Evolutionary conservation across 805 yeast genomes (phyloP).

Genomic region (Kuraishia molischiana): DNA sequence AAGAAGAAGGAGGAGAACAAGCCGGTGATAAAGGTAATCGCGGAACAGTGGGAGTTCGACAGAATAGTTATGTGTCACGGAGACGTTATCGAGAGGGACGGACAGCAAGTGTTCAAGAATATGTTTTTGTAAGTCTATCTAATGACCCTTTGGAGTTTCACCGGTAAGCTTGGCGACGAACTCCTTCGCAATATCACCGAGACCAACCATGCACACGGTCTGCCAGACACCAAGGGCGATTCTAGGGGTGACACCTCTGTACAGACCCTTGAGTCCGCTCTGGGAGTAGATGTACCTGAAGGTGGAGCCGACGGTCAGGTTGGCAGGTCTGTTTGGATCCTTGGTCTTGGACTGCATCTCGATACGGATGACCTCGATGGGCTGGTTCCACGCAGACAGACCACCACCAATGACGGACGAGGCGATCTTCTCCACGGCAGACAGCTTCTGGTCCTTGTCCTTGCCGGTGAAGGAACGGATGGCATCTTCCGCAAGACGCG

Average conservation of each 20-base stretch:
- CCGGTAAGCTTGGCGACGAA: constrained; percentile 55
- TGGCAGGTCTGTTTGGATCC: constrained; percentile 94
- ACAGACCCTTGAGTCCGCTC: constrained; percentile 84
- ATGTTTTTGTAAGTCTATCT: constrained; percentile 10
- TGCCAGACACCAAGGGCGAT: constrained; percentile 97
- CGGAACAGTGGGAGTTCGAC: constrained; percentile 34
- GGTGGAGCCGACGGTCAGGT: constrained; percentile 68
- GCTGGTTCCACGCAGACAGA: constrained; percentile 97
- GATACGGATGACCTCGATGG: constrained; percentile 94
- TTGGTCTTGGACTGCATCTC: constrained; percentile 95
- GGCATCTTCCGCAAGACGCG: constrained; percentile 82
- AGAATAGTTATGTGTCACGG: constrained; percentile 55
- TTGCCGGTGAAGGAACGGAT: constrained; percentile 61
- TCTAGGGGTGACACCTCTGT: constrained; percentile 96
- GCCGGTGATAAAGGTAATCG: constrained; percentile 15
- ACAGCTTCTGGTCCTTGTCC: constrained; percentile 48
- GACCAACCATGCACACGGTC: constrained; percentile 96
- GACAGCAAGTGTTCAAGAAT: constrained; percentile 13
- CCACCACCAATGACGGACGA: constrained; percentile 96
- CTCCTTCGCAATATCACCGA: constrained; percentile 88
- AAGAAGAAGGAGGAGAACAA: constrained; percentile 10
- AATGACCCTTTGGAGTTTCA: constrained; percentile 35
- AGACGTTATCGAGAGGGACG: constrained; percentile 34
- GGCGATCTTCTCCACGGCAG: constrained; percentile 70
- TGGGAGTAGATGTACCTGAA: constrained; percentile 72